Percentiles rank a stretch among this genome's conserved stretches.
phyloP scores from a whole-genome alignment of 306 rosid species.

The Quercus suber region DNA sequence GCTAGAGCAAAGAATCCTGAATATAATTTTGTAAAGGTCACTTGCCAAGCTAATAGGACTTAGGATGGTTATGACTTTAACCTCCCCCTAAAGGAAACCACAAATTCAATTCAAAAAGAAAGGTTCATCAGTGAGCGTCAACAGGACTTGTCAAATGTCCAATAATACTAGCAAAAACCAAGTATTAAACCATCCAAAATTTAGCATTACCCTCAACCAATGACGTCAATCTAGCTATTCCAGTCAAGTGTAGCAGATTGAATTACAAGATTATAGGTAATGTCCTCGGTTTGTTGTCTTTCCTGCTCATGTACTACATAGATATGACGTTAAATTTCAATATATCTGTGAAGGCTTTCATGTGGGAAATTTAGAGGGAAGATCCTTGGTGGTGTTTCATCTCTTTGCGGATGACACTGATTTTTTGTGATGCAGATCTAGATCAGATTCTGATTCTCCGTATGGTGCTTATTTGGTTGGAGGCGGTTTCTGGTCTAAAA shows the following conservation, averaged over 20 bases:
- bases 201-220: background rate
- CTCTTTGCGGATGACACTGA: no score
- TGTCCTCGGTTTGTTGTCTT: background rate
- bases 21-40: background rate
- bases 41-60: background rate
- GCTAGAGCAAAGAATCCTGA: no score
- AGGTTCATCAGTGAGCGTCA: background rate
- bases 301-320: background rate
- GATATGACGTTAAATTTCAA: background rate
- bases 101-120: background rate
- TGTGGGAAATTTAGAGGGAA: no score
- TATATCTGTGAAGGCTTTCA: background rate
- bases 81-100: background rate
- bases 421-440: no score
- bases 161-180: background rate
- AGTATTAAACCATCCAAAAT: background rate
- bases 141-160: background rate
- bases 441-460: no score
- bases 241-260: no score
- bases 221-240: background rate
- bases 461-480: no score
- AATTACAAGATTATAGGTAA: background rate
- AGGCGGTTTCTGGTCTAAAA: no score
- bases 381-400: no score
- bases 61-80: background rate